Conservation (phyloP, 768 basidiomycete genomes). For the Botryobasidium botryosum region DNA sequence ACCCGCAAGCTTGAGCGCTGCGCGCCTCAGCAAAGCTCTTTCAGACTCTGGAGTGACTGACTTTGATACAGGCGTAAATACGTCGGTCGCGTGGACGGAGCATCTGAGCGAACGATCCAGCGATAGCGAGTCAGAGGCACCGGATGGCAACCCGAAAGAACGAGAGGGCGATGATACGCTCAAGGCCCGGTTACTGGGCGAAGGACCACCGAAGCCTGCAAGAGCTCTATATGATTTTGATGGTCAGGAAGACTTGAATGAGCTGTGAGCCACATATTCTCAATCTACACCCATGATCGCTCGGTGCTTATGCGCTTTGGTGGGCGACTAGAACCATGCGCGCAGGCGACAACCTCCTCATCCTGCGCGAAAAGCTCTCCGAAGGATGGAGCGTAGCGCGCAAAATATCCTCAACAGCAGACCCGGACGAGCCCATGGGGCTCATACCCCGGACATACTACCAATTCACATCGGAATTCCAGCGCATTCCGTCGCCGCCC, state of each 20-base stretch:
- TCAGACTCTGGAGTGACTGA: slow-evolving; percentile 21
- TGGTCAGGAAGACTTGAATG: slow-evolving; percentile 58
- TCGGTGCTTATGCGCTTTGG: background rate
- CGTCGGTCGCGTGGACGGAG: slow-evolving; percentile 62
- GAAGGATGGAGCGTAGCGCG: slow-evolving; percentile 68
- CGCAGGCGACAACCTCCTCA: slow-evolving; percentile 52
- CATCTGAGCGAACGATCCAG: slow-evolving; percentile 24
- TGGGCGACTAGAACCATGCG: slow-evolving; percentile 30
- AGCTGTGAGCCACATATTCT: slow-evolving; percentile 24
- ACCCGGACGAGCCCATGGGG: slow-evolving; percentile 40
- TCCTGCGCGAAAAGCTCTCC: slow-evolving; percentile 53
- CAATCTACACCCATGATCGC: background rate
- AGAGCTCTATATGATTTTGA: slow-evolving; percentile 59
- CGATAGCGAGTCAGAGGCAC: slow-evolving; percentile 27
- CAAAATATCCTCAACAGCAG: background rate
- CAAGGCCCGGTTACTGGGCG: slow-evolving; percentile 21
- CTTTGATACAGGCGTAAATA: slow-evolving; percentile 65
- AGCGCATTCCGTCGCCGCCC: slow-evolving; percentile 11
- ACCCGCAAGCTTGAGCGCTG: too few species aligned
- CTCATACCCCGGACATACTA: slow-evolving; percentile 56
- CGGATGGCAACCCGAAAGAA: slow-evolving; percentile 1
- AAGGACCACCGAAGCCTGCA: slow-evolving; percentile 31
- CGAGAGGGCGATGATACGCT: slow-evolving; percentile 23
- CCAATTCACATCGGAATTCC: slow-evolving; percentile 28
- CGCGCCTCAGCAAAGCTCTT: slow-evolving; percentile 18